Base-by-base conservation (phyloP, 2,329 filamentous ascomycete species). In the Allantophomopsis lycopodina region DNA sequence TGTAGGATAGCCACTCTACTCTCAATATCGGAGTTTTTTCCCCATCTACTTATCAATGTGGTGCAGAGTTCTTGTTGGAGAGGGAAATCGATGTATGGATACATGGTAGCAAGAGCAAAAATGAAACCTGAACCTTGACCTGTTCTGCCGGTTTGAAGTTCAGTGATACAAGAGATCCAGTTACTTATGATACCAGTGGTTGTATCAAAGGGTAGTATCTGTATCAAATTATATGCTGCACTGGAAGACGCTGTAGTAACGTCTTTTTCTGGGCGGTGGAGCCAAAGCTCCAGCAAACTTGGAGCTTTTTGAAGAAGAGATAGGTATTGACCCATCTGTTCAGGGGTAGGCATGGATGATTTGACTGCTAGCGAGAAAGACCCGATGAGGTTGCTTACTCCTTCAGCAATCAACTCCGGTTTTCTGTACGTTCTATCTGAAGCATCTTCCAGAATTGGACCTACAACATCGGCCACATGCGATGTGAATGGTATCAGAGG, bases 331-430 rank as follows among this genome's bases (percentile, higher is more conserved):
- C 32, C 32, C 21, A 15, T n/a, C 14, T 30, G 13, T 12, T n/a
- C 21, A 38, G n/a, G n/a, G 5, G 28, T 23, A 15, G 23, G 23
- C 11, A 23, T 32, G 14, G 21, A 15, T 10, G 16, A 15, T n/a
- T 17, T 32, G 14, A 30, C 21, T 16, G 16, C 20, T 74, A 50
- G 1, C 69, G 40, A 1, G 72, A 71, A 55, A 4, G 76, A 67
- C 6, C 71, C 62, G 10, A 80, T 61, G 1, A 84, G 62, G n/a
- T 62, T 63, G 47, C 73, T 69, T 12, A 67, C 65, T 0, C 75
- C 73, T 48, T 81, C 76, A 18, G 74, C 73, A 4, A 82, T 65
- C 16, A 83, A 63, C 42, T 83, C 79, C 0, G 74, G 76, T 17
- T 73, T 71, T 14, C 80, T 65, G 45, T 68, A 71, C 2, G 60